Base-by-base conservation (phyloP, 768 basidiomycete species). In the Xerocomus potaroensis region DNA sequence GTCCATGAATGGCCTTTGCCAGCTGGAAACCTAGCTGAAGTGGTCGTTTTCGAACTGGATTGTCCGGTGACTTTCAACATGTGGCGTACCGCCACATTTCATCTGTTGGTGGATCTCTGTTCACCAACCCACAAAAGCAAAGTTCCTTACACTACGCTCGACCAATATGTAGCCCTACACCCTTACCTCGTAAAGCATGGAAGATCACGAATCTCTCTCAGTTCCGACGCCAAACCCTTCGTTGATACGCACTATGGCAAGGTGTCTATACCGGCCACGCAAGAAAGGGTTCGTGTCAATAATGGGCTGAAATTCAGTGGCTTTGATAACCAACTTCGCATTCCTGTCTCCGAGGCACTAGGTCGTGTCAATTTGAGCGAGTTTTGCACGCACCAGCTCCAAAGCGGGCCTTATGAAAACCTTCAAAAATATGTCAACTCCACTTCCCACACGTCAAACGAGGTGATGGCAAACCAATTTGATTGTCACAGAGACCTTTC, bases 1-100 rank as follows among this genome's bases (percentile, higher is more conserved):
- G 51, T 72, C 5, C 62, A 73, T 30, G 78, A 79, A 43, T 75
- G 74, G 75, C 78, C 77, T 0, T 51, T 79, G 31, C 74, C 77
- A 0, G 24, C 41, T 1, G 35, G 52, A 10, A 18, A 15, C 5
- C 11, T 56, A 4, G 64, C 65, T 0, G 57, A 68, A 41, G 54
- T 54, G 0, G 62, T 69, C 14, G 56, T 77, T 1, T 79, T 78
- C 41, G 75, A 78, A 47, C 48, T 76, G 2, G 47, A 53, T 9
- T 67, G 67, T 41, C 77, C 77, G 4, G 24, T 59, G 7, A 48
- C 60, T 8, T 74, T 77, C 51, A 55, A 63, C 5, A 60, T 70
- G 43, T 79, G 77, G 77, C 67, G 78, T 41, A 60, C 56, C 1
- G 58, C 62, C 24, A 76, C 75, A 5, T 70, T 67, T 41, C 53